A percentile compares a stretch with the other conserved stretches of the same genome.
Evolutionary conservation across 208 protist species (phyloP).

Genomic region (Crithidia brevicula): DNA sequence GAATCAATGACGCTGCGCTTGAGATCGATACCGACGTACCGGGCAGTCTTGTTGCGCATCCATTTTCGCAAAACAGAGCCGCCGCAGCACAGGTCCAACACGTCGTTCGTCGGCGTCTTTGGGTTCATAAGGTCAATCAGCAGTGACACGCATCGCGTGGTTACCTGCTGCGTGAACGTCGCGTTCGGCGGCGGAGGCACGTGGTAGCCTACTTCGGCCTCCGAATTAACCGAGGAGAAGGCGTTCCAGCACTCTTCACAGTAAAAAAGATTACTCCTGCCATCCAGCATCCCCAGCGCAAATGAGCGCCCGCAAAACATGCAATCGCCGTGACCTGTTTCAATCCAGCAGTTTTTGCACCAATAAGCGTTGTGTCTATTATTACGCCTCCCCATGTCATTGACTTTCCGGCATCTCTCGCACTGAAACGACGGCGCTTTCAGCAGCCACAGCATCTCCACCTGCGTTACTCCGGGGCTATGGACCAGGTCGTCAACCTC

Average conservation of each 20-base stretch:
- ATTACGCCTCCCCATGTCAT: constrained; percentile 71
- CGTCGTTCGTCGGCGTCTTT: constrained; percentile 79
- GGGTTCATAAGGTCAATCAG: constrained; percentile 78
- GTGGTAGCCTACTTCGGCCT: constrained; percentile 74
- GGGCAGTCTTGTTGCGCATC: constrained; percentile 78
- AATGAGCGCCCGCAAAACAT: constrained; percentile 70
- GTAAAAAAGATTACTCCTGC: constrained; percentile 70
- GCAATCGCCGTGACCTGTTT: constrained; percentile 86
- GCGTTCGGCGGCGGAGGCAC: constrained; percentile 76
- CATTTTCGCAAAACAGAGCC: constrained; percentile 81
- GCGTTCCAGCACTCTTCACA: constrained; percentile 82
- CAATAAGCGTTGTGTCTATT: constrained; percentile 65
- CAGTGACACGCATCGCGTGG: constrained; percentile 70
- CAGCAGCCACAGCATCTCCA: constrained; percentile 82
- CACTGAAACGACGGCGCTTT: constrained; percentile 69
- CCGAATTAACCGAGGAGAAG: constrained; percentile 67
- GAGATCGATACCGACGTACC: constrained; percentile 83
- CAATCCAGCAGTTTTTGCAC: constrained; percentile 84
- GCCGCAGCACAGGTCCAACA: constrained; percentile 88
- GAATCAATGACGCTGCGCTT: constrained; percentile 65
- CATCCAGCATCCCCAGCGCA: constrained; percentile 68
- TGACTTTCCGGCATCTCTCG: constrained; percentile 74
- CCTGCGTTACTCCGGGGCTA: constrained; percentile 57
- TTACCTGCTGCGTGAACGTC: constrained; percentile 77
- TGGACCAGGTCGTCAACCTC: constrained; percentile 74